Evolutionary conservation across 2,329 filamentous ascomycete species (phyloP).

Genomic region (Albifimbria verrucaria): DNA sequence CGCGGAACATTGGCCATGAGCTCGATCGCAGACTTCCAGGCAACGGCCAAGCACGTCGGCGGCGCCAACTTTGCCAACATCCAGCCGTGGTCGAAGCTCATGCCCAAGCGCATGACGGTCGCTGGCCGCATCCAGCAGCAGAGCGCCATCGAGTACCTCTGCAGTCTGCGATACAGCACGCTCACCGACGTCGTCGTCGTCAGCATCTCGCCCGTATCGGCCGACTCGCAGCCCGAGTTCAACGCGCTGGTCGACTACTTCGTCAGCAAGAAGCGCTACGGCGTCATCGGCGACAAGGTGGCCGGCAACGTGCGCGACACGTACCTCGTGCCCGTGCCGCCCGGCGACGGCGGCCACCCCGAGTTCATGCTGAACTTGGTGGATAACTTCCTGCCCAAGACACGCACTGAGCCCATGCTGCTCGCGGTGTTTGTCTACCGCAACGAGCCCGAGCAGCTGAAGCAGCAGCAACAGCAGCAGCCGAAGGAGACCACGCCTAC

Average conservation of each 20-base stretch:
- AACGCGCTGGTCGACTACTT: slow-evolving; percentile 86
- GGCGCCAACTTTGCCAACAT: slow-evolving; percentile 71
- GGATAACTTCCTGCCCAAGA: slow-evolving; percentile 73
- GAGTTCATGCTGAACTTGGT: slow-evolving; percentile 88
- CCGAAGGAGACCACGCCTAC: slow-evolving; percentile 2
- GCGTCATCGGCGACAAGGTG: slow-evolving; percentile 76
- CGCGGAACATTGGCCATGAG: slow-evolving; percentile 74
- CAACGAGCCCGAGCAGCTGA: slow-evolving; percentile 45
- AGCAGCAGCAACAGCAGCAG: slow-evolving; percentile 14
- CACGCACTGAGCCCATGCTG: slow-evolving; percentile 71
- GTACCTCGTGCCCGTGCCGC: slow-evolving; percentile 82
- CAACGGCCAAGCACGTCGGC: slow-evolving; percentile 77
- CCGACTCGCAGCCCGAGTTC: slow-evolving; percentile 61
- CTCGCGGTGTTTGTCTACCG: slow-evolving; percentile 83
- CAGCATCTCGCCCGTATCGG: slow-evolving; percentile 62
- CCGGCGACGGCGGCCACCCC: slow-evolving; percentile 67
- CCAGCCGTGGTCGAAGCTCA: slow-evolving; percentile 69
- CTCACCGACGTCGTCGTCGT: slow-evolving; percentile 83
- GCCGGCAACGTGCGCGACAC: slow-evolving; percentile 79
- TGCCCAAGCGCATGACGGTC: slow-evolving; percentile 67
- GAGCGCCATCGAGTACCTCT: slow-evolving; percentile 87
- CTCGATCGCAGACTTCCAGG: slow-evolving; percentile 70
- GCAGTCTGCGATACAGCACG: slow-evolving; percentile 76
- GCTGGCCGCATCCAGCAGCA: slow-evolving; percentile 78
- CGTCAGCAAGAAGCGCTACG: slow-evolving; percentile 74